A percentile compares a stretch with the other conserved stretches of the same genome.
phyloP scores from a whole-genome alignment of 805 yeast species.

The Metschnikowia matae region DNA sequence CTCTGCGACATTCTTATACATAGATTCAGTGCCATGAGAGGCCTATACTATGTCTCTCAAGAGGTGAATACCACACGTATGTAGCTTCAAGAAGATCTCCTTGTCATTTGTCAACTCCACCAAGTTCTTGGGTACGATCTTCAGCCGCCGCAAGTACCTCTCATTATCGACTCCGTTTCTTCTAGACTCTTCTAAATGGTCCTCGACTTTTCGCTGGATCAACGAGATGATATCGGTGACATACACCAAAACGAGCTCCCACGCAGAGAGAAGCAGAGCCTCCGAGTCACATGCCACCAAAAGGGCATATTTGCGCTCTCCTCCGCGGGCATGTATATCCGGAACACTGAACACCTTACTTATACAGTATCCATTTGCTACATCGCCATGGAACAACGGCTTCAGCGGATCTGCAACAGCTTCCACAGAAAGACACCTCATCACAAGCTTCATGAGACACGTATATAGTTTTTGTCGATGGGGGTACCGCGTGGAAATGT shows the following conservation, averaged over 20 bases:
- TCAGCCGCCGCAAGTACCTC: conserved; percentile 52
- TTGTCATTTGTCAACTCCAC: conserved; percentile 53
- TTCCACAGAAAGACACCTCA: conserved; percentile 65
- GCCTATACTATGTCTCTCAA: conserved; percentile 9
- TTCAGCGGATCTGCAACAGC: conserved; percentile 54
- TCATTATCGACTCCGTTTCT: conserved; percentile 35
- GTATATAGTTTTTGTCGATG: conserved; percentile 45
- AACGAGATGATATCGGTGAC: conserved; percentile 22
- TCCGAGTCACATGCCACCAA: conserved; percentile 57
- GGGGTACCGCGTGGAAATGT: conserved; percentile 60
- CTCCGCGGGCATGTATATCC: conserved; percentile 68
- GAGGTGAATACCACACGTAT: conserved; percentile 59
- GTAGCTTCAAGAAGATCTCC: conserved; percentile 52
- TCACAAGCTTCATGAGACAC: conserved; percentile 53
- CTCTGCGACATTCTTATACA: too few species aligned
- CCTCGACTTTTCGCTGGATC: conserved; percentile 19
- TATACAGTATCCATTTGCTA: conserved; percentile 55
- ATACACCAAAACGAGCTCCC: conserved; percentile 47
- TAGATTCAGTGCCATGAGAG: too few species aligned
- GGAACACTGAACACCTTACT: conserved; percentile 56
- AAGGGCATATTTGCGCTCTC: conserved; percentile 63
- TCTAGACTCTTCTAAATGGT: conserved; percentile 11
- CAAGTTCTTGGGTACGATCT: conserved; percentile 53
- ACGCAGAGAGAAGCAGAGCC: conserved; percentile 46
- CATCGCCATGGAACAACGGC: conserved; percentile 64